Percentiles rank a stretch among this genome's conserved stretches.
Conservation (phyloP, 768 basidiomycete species). For the Zangia roseola region DNA sequence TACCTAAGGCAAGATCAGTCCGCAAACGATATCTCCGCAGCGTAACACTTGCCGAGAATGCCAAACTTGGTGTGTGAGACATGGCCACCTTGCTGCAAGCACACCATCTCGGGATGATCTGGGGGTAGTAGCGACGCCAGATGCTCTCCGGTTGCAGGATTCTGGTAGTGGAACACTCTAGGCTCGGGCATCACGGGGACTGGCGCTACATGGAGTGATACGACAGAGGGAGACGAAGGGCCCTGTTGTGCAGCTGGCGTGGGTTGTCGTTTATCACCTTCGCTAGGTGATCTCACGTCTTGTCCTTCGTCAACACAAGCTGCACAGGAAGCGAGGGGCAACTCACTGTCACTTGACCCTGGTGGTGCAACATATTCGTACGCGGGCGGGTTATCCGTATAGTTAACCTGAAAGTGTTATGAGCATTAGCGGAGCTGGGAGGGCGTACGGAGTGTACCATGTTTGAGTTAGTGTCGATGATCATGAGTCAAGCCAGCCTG, state of each 20-base stretch:
- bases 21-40: background rate
- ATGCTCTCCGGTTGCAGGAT: slow-evolving; percentile 57
- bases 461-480: slow-evolving; percentile 21
- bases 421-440: background rate
- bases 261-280: slow-evolving; percentile 12
- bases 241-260: slow-evolving; percentile 7
- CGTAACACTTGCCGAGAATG: slow-evolving; percentile 53
- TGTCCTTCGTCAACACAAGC: background rate
- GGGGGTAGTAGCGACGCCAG: slow-evolving; percentile 69
- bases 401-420: slow-evolving; percentile 11
- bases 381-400: slow-evolving; percentile 45
- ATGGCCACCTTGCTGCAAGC: slow-evolving; percentile 77
- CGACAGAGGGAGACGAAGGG: slow-evolving; percentile 13
- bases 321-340: background rate
- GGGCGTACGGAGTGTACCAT: slow-evolving; percentile 20
- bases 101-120: slow-evolving; percentile 80
- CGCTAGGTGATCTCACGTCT: slow-evolving; percentile 10
- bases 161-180: slow-evolving; percentile 65
- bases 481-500: slow-evolving; percentile 21
- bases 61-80: slow-evolving; percentile 62
- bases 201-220: slow-evolving; percentile 26
- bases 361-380: slow-evolving; percentile 42
- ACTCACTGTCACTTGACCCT: slow-evolving; percentile 29
- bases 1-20: slow-evolving; percentile 41
- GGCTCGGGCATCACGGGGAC: slow-evolving; percentile 40